A percentile compares a stretch with the other conserved stretches of the same genome.
Evolutionary conservation across 2,329 filamentous ascomycete genomes (phyloP).

Genomic region (Keithomyces neogunnii): DNA sequence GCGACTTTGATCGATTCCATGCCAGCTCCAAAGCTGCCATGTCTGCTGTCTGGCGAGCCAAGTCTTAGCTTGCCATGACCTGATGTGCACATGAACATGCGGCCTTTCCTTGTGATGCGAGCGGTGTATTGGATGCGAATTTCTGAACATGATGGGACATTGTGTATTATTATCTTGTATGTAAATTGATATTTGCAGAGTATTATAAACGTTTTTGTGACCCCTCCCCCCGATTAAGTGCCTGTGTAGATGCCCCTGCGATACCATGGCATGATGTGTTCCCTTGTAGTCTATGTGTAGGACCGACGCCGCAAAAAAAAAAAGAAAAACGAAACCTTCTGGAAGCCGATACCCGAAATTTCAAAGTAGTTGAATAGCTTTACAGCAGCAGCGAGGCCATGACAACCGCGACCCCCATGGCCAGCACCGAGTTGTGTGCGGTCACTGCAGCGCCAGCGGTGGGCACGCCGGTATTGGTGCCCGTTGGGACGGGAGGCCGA

Average conservation of each 20-base stretch:
- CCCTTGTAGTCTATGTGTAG: neutral
- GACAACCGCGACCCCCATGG: constrained; percentile 6
- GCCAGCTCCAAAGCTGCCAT: constrained; percentile 10
- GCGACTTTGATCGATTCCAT: constrained; percentile 19
- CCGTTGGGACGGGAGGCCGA: neutral
- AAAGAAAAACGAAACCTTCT: too few species aligned
- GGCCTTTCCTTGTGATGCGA: neutral
- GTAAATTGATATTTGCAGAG: too few species aligned
- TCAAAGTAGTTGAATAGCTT: neutral
- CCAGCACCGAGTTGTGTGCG: constrained; percentile 8
- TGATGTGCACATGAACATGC: too few species aligned
- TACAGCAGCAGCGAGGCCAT: constrained; percentile 5
- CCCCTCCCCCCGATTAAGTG: neutral
- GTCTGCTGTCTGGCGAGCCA: constrained; percentile 1
- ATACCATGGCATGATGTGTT: neutral
- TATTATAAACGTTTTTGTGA: too few species aligned
- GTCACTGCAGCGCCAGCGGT: constrained; percentile 2
- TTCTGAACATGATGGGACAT: neutral
- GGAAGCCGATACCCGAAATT: neutral
- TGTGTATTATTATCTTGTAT: neutral
- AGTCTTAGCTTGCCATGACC: neutral
- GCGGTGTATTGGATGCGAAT: neutral
- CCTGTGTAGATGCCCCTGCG: neutral
- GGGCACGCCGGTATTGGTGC: neutral
- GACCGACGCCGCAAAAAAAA: neutral